phyloP scores from a whole-genome alignment of 176 grass and related monocot species.

The Carex cristatella region DNA sequence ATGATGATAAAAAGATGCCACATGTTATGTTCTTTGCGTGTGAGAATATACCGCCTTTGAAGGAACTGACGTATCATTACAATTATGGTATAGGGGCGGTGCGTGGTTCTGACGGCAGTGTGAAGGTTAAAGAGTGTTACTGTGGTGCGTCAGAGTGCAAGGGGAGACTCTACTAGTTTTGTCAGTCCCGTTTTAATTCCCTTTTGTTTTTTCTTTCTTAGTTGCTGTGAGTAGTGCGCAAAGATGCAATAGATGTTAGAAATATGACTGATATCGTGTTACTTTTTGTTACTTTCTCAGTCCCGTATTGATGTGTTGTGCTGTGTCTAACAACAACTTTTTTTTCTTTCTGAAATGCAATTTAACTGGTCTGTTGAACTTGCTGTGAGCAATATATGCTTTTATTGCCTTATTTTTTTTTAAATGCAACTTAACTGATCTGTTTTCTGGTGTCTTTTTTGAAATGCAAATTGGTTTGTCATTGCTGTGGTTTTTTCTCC shows the following conservation, averaged over 20 bases:
- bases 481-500: not conserved
- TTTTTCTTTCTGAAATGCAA: not conserved
- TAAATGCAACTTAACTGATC: not conserved
- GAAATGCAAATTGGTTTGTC: not conserved
- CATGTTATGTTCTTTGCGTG: constrained; percentile 50
- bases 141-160: constrained; percentile 39
- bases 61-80: constrained; percentile 53
- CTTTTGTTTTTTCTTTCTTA: not conserved
- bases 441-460: not conserved
- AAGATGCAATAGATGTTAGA: not conserved
- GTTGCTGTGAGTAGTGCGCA: not conserved
- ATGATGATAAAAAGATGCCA: constrained; percentile 45
- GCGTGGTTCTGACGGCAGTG: constrained; percentile 38
- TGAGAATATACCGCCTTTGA: constrained; percentile 42
- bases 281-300: too few species aligned
- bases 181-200: not conserved
- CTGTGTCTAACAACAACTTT: not conserved
- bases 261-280: not conserved
- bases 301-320: not conserved
- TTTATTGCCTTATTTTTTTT: not conserved
- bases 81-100: constrained; percentile 43
- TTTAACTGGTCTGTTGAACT: not conserved
- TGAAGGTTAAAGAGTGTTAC: constrained; percentile 48
- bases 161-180: not conserved
- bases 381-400: constrained; percentile 1